These are phyloP conservation scores for Acacia concinna DNA, from an alignment of 331 rosid species.

Conservation along the genomic window DNA sequence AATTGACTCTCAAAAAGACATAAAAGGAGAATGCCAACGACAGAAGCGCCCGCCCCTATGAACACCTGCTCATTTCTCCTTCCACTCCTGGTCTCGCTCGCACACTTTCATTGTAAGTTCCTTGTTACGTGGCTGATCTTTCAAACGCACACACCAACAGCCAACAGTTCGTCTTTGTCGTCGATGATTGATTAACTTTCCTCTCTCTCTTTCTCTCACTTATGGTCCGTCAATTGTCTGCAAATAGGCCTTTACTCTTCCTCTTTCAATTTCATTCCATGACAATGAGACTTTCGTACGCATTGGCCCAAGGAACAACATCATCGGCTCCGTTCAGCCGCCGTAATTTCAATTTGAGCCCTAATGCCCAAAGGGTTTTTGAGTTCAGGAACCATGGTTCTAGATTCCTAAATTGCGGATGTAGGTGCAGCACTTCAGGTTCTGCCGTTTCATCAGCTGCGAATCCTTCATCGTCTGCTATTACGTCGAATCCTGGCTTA, in stretches of 20 bases:
- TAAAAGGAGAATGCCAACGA: too few species aligned
- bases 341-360: constrained; percentile 25
- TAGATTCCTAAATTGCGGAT: constrained; percentile 27
- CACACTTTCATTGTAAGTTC: neutral
- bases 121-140: neutral
- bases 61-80: too few species aligned
- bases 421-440: constrained; percentile 42
- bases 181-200: neutral
- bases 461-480: constrained; percentile 37
- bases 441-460: constrained; percentile 42
- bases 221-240: neutral
- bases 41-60: too few species aligned
- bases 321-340: neutral
- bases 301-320: constrained; percentile 27
- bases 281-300: constrained; percentile 46
- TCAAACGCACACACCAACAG: neutral
- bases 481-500: constrained; percentile 28
- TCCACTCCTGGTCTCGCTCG: neutral
- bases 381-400: constrained; percentile 19
- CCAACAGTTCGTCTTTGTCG: too few species aligned
- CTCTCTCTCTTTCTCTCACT: neutral
- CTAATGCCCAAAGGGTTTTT: constrained; percentile 32
- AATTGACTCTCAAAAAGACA: too few species aligned
- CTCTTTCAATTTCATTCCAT: neutral
- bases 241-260: neutral